Evolutionary conservation across 1,284 basidiomycete genomes (phyloP).

Genomic region (Fomitopsis palustris): DNA sequence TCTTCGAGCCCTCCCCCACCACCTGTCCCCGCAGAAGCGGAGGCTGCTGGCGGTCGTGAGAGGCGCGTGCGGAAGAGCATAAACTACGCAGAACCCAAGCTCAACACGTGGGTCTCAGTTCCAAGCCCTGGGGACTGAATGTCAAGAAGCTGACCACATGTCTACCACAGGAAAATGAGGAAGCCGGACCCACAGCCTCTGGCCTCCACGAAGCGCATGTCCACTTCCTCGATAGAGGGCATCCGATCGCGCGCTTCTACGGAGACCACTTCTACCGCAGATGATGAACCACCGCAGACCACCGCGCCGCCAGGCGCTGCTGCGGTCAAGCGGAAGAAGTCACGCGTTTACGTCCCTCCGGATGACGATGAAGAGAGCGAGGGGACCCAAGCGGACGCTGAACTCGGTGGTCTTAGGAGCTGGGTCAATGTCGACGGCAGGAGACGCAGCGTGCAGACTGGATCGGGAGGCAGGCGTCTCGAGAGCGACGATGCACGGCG

Average conservation of each 20-base stretch:
- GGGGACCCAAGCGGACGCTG: conserved; percentile 62
- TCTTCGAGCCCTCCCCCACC: conserved; percentile 46
- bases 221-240: conserved; percentile 15
- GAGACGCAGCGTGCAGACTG: conserved; percentile 37
- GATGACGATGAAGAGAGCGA: conserved; percentile 59
- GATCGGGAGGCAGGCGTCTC: conserved; percentile 18
- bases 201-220: conserved; percentile 31
- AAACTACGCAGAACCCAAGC: conserved; percentile 86
- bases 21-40: conserved; percentile 34
- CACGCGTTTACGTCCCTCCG: conserved; percentile 40
- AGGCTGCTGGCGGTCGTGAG: conserved; percentile 49
- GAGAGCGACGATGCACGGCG: conserved; percentile 34
- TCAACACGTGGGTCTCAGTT: conserved; percentile 70
- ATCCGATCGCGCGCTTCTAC: conserved; percentile 11
- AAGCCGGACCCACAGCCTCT: conserved; percentile 65
- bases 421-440: conserved; percentile 61
- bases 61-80: conserved; percentile 75
- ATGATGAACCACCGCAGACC: conserved; percentile 12
- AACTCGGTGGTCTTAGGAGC: conserved; percentile 40
- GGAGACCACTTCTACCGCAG: conserved; percentile 16
- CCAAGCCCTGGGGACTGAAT: conserved; percentile 9
- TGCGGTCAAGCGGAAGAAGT: conserved; percentile 48
- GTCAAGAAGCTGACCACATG: conserved; percentile 8
- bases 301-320: conserved; percentile 19
- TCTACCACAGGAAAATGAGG: conserved; percentile 75